Evolutionary conservation across 2,329 filamentous ascomycete genomes (phyloP), one percentile per base, ranked within the genome.

Genomic region (Colletotrichum abscissum): DNA sequence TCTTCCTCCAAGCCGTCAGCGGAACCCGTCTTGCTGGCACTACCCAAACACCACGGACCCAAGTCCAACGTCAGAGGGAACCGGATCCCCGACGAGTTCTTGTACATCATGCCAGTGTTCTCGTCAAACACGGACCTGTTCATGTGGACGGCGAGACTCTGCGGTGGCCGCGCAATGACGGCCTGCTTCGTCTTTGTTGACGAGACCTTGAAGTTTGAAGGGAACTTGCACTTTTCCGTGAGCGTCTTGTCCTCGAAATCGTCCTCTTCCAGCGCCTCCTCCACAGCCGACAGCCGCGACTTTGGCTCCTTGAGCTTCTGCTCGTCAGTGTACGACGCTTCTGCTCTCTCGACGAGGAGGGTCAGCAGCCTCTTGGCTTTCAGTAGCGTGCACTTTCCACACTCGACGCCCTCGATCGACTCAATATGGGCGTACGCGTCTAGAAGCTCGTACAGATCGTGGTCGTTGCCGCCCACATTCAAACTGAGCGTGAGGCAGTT

Each of bases 41-140:
- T 93, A 2, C 94, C 94, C 33, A 98, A 84, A 79, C 92, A 96
- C 95, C 95, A 98, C n/a, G 92, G 90, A 0, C 92, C 92, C 2
- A 99, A 84, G 79, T 98, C 92, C 22, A 98, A 84, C 0, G 85
- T 84, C 73, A 87, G 87, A 0, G 95, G 95, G 77, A 98, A 98
- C 26, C 87, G 87, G 22, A 99, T 93, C 0, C 88, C 87, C 0
- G 95, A 93, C 42, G 91, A 90, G 77, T 98, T 98, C 83, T 98
- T 98, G 79, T 90, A 92, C 81, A 95, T 90, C 73, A 90, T 86
- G 5, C 95, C 94, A 0, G 94, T 97, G 63, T 86, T 87, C 76
- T 97, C 95, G 77, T 98, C 93, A 78, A 98, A 98, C 0, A 97
- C 90, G 63, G 95, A 98, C 54, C 97, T 91, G 79, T 98, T 98